Conservation (phyloP, 345 rosid species). For the Arabidopsis thaliana region TAIR10.1 NC_003070.9:27520001-27520500, state of each 20-base stretch:
- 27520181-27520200: constrained; percentile 56
- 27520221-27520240: constrained; percentile 73
- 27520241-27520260: constrained; percentile 88
- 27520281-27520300: constrained; percentile 85
- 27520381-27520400: constrained; percentile 4
- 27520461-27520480: neutral
- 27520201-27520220: constrained; percentile 82
- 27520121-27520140: neutral
- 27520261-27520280: constrained; percentile 98
- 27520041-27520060: constrained; percentile 65
- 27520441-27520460: constrained; percentile 11
- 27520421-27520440: neutral
- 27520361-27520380: constrained; percentile 11
- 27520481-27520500: constrained; percentile 1
- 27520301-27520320: constrained; percentile 96
- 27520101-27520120: constrained; percentile 8
- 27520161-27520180: neutral
- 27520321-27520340: constrained; percentile 87
- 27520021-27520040: constrained; percentile 50
- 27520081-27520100: constrained; percentile 97
- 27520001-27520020: neutral
- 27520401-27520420: neutral
- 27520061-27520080: constrained; percentile 96
- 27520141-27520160: neutral
- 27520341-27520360: constrained; percentile 7